A percentile compares a stretch with the other conserved stretches of the same genome.
These are phyloP conservation scores for Mortierella antarctica DNA, from an alignment of 192 early-diverging fungal species.

Conservation along the genomic window DNA sequence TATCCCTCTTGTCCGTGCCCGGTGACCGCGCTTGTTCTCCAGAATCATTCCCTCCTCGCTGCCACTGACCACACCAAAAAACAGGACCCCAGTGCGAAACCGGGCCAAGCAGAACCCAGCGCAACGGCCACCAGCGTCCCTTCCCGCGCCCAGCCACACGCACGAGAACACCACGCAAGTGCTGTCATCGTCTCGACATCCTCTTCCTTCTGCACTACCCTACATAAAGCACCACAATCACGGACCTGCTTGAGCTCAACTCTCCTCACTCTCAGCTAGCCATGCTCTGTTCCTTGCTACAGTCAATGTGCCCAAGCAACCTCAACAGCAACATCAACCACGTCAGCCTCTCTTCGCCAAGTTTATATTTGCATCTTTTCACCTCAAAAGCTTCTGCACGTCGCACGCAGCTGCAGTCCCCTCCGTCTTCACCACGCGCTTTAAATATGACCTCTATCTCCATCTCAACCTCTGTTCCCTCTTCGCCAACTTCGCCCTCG, in stretches of 20 bases:
- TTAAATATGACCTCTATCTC: slow-evolving; percentile 9
- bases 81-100: too few relatives aligned
- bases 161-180: neutral
- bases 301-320: slow-evolving; percentile 19
- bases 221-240: slow-evolving; percentile 2
- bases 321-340: slow-evolving; percentile 8
- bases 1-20: too few relatives aligned
- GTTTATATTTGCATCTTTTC: neutral
- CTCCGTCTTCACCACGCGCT: neutral
- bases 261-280: slow-evolving; percentile 23
- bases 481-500: slow-evolving; percentile 1
- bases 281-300: slow-evolving; percentile 28
- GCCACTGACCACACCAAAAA: too few relatives aligned
- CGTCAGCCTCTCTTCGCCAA: slow-evolving; percentile 1
- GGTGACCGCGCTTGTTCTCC: too few relatives aligned
- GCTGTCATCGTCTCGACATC: slow-evolving; percentile 11
- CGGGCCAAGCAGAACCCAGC: neutral
- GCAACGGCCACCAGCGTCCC: neutral
- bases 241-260: slow-evolving; percentile 15
- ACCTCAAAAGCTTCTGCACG: neutral
- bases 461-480: neutral
- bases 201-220: too few relatives aligned
- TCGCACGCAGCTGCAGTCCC: neutral
- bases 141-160: too few relatives aligned
- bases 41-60: too few relatives aligned